phyloP scores from a whole-genome alignment of 2,329 filamentous ascomycete genomes.

The Incumbomyces lentus region DNA sequence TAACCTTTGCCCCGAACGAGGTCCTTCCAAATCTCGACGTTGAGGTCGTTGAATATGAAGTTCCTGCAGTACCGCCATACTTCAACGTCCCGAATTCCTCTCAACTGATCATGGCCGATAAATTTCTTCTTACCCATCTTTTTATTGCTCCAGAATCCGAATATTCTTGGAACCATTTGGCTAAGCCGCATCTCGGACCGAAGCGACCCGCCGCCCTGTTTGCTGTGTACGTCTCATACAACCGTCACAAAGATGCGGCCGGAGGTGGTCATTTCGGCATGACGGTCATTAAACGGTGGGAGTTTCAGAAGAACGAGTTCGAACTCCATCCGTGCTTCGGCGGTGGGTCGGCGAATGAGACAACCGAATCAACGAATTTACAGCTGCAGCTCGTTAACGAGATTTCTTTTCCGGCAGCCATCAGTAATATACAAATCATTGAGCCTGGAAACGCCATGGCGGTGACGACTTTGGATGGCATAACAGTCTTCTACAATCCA shows the following conservation, averaged over 20 bases:
- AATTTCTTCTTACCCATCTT: slow-evolving; percentile 60
- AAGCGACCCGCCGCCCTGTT: slow-evolving; percentile 54
- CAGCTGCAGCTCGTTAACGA: neutral
- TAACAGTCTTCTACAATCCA: slow-evolving; percentile 36
- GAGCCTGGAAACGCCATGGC: slow-evolving; percentile 9
- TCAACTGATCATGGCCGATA: slow-evolving; percentile 11
- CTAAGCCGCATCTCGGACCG: slow-evolving; percentile 28
- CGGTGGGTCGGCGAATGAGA: slow-evolving; percentile 41
- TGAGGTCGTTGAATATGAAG: slow-evolving; percentile 25
- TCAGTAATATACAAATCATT: slow-evolving; percentile 4
- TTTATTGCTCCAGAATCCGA: slow-evolving; percentile 52
- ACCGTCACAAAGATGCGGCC: slow-evolving; percentile 39
- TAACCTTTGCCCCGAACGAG: slow-evolving; percentile 12
- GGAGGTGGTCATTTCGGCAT: slow-evolving; percentile 55
- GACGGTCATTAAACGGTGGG: slow-evolving; percentile 75
- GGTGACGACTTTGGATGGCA: slow-evolving; percentile 27
- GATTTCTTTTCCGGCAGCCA: neutral
- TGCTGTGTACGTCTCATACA: slow-evolving; percentile 58
- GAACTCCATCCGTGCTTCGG: slow-evolving; percentile 66
- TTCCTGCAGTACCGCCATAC: slow-evolving; percentile 10
- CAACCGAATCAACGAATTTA: neutral
- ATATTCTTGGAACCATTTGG: slow-evolving; percentile 3
- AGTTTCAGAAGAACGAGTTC: slow-evolving; percentile 56
- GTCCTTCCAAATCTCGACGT: slow-evolving; percentile 28
- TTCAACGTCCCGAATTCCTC: slow-evolving; percentile 31